Conservation (phyloP, 2,329 filamentous ascomycete genomes). For the Trichoderma polysporum region DNA sequence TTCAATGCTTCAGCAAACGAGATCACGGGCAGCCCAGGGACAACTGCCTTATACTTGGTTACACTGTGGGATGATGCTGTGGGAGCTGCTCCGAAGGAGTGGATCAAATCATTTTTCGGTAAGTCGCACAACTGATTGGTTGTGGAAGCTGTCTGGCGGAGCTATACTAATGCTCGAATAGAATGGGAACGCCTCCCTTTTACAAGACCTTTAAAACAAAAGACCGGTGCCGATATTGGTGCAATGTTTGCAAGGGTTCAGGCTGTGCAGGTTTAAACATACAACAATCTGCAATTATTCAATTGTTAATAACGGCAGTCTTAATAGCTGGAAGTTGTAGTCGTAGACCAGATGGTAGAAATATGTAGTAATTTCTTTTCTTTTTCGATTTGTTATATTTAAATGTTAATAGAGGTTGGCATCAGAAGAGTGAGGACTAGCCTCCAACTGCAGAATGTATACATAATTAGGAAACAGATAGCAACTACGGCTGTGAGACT, state of each 20-base stretch:
- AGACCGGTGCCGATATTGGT: not conserved
- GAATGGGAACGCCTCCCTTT: not conserved
- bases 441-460: not conserved
- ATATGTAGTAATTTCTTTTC: not conserved
- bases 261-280: not conserved
- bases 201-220: not conserved
- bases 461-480: not conserved
- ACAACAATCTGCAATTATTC: not conserved
- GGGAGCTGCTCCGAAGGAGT: constrained; percentile 2
- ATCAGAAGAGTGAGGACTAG: not conserved
- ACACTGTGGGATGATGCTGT: constrained; percentile 7
- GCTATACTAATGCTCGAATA: not conserved
- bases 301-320: not conserved
- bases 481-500: not conserved
- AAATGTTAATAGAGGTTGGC: not conserved
- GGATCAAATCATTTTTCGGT: constrained; percentile 12
- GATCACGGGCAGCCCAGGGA: not conserved
- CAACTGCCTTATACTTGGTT: not conserved
- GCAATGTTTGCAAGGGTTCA: not conserved
- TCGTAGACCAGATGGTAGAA: not conserved
- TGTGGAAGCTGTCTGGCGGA: not conserved
- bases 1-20: not conserved
- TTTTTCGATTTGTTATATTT: not conserved
- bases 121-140: not conserved
- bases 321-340: not conserved